These are phyloP conservation scores for Pisolithus sp. DNA, from an alignment of 768 basidiomycete species.

Conservation along the genomic window DNA sequence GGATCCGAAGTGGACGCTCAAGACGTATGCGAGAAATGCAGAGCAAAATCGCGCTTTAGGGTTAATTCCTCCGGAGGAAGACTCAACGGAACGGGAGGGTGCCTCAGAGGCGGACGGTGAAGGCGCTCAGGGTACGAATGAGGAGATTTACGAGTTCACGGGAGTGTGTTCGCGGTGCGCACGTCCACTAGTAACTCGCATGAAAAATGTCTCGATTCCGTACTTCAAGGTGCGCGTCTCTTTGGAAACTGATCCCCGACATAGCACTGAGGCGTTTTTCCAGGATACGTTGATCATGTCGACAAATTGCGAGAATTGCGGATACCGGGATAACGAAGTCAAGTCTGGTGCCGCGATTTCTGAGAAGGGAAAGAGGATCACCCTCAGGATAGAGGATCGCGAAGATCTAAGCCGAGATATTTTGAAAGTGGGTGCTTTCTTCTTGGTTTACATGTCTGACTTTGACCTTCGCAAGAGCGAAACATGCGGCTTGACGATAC, in stretches of 20 bases:
- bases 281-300: slow-evolving; percentile 98
- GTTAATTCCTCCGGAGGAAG: slow-evolving; percentile 49
- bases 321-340: slow-evolving; percentile 96
- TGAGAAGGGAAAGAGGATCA: slow-evolving; percentile 78
- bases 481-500: slow-evolving; percentile 81
- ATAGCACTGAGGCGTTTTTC: neutral
- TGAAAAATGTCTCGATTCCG: slow-evolving; percentile 95
- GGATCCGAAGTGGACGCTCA: slow-evolving; percentile 90
- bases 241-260: neutral
- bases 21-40: slow-evolving; percentile 70
- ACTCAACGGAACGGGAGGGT: slow-evolving; percentile 1
- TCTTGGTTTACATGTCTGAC: neutral
- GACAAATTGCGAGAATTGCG: slow-evolving; percentile 91
- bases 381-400: slow-evolving; percentile 81
- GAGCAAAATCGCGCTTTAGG: slow-evolving; percentile 82
- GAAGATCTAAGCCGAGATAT: slow-evolving; percentile 93
- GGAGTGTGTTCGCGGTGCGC: slow-evolving; percentile 88
- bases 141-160: slow-evolving; percentile 86
- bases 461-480: slow-evolving; percentile 61
- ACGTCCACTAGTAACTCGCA: slow-evolving; percentile 72
- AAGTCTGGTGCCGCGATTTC: slow-evolving; percentile 92
- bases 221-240: neutral
- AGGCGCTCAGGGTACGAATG: slow-evolving; percentile 35
- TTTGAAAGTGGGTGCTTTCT: slow-evolving; percentile 60
- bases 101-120: slow-evolving; percentile 4